Evolutionary conservation across 2,329 filamentous ascomycete genomes (phyloP), one percentile per base, ranked within the genome.

Genomic region (Emergomyces africanus): DNA sequence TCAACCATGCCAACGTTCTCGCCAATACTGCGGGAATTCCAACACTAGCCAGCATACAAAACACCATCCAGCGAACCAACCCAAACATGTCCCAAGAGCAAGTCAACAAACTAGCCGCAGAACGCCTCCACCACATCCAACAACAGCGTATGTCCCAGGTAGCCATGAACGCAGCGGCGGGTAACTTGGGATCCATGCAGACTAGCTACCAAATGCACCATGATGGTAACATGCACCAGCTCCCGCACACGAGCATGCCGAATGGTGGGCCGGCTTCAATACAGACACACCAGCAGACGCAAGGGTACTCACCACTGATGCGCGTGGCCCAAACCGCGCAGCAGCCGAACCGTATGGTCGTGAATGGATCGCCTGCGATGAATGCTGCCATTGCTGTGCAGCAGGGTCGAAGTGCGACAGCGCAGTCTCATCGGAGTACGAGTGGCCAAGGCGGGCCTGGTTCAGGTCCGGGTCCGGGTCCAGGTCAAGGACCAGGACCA

Each of bases 41-140:
- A 15, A 77, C 78, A 9, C 79, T 83, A 60, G 79, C 77, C 59
- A 77, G 75, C 60, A 76, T 82, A 58, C 75, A 78, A 60, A 79
- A 76, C 61, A 77, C 79, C 44, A 75, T 83, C 18, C 77, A 79
- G 62, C 72, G 72, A 58, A 77, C 70, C 63, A 76, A 81, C 62
- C 81, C 81, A 1, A 75, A 76, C 58, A 70, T 81, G 62, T 72
- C 78, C 1, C 74, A 77, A 3, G 81, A 83, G 30, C 79, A 84
- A 67, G 73, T 83, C 10, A 77, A 74, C 59, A 75, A 76, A 46
- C 67, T 81, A 62, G 79, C 81, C 3, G 79, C 76, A 1, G 77
- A 82, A 42, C 75, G 78, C 54, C 69, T 82, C 46, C 71, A 75
- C 62, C 76, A 79, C 62, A 76, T 72, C 57, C 65, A 70, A 64